Base-by-base conservation (phyloP, 1,284 basidiomycete species). In the Inonotus obliquus region DNA sequence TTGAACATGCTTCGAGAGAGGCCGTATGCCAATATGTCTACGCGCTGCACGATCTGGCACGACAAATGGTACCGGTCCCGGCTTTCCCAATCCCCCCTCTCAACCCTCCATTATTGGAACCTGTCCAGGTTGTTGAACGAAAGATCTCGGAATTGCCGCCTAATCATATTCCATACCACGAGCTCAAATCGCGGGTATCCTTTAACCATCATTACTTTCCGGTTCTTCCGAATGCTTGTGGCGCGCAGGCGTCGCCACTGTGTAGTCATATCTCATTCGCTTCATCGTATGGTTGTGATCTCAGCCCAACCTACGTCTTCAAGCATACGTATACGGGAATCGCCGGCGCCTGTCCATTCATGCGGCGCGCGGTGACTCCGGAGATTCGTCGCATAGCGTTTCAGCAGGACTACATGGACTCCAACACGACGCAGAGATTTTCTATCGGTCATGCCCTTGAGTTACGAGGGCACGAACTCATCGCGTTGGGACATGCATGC, bases 281-380 rank as follows among this genome's bases (percentile, higher is more conserved):
- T n/a, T 44, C 55, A 11, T 45, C 39, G 9, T 45, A 44, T 23
- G 44, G 55, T 32, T 19, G 44, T 17, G 55, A 45, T 21, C 39
- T 57, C 13, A 57, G 35, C 21, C 55, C 44, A 17, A 57, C 55
- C 19, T 57, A 57, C 38, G 39, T 57, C 25, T 38, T 57, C 10
- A 23, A 57, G 39, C 55, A 57, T 25, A 9, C 21, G 13, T 44
- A 29, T 27, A 39, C 35, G 14, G 39, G 23, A 13, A 37, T 57
- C n/a, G 25, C 55, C 6, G 53, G 32, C 2, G 17, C 21, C 17
- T 29, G 44, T n/a, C 44, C 38, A 5, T 57, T 45, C 55, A 25
- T 57, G 4, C 39, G 32, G 14, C 23, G 32, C 2, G 11, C 21
- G 1, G 52, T 19, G 32, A 32, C 52, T 19, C 52, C 52, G 25